phyloP scores from a whole-genome alignment of 192 early-diverging fungal species.

The Coemansia sp. region DNA sequence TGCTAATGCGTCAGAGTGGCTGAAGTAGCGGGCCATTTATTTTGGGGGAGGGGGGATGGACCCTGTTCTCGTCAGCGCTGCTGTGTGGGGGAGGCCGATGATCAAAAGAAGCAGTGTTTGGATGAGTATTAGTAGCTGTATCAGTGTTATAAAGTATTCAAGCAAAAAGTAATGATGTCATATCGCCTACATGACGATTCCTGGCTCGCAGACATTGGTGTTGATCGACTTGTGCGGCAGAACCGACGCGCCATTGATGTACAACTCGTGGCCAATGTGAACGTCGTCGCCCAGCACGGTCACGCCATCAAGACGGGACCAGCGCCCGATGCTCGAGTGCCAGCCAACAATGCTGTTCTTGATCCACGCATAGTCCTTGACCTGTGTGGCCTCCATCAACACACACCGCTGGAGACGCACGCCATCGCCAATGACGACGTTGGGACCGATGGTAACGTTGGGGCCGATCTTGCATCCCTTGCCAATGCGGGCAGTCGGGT shows the following conservation, averaged over 20 bases:
- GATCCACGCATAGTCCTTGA: conserved; percentile 93
- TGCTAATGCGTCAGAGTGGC: too few species aligned
- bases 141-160: background rate
- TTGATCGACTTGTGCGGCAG: conserved; percentile 96
- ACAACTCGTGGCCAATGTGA: conserved; percentile 89
- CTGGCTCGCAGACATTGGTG: conserved; percentile 85
- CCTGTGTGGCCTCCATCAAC: conserved; percentile 76
- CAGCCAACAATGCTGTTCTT: conserved; percentile 91
- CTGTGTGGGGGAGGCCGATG: background rate
- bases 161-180: background rate
- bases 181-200: conserved; percentile 87
- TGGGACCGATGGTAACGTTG: conserved; percentile 94
- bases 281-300: conserved; percentile 98
- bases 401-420: conserved; percentile 89
- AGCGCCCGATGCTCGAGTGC: conserved; percentile 92
- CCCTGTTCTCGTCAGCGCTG: background rate
- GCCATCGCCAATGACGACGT: conserved; percentile 89
- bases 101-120: background rate
- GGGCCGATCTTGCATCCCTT: conserved; percentile 97
- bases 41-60: background rate
- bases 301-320: conserved; percentile 93
- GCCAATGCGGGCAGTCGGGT: conserved; percentile 91
- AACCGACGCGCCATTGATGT: conserved; percentile 92
- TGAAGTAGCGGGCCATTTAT: background rate
- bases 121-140: background rate